Evolutionary conservation across 2,329 filamentous ascomycete genomes (phyloP).

Genomic region (Clarireedia homoeocarpa): DNA sequence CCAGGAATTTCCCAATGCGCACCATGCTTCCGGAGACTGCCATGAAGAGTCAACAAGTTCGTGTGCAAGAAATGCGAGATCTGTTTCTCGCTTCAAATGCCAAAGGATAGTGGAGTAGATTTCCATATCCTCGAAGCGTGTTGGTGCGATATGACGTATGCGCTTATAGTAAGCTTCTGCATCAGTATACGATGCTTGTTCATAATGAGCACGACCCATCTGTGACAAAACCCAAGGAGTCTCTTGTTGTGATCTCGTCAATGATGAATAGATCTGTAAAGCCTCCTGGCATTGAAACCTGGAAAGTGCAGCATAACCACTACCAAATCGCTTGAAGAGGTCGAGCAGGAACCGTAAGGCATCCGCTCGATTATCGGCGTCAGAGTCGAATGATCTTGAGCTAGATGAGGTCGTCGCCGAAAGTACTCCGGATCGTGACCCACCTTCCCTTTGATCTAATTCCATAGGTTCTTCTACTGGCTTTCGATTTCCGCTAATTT

Average conservation of each 20-base stretch:
- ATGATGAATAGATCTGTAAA: constrained; percentile 60
- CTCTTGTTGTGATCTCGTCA: constrained; percentile 71
- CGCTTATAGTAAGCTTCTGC: constrained; percentile 80
- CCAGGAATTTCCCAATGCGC: constrained; percentile 88
- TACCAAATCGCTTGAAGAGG: constrained; percentile 72
- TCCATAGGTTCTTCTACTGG: constrained; percentile 63
- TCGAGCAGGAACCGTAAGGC: constrained; percentile 71
- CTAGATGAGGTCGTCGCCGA: constrained; percentile 22
- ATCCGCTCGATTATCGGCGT: constrained; percentile 62
- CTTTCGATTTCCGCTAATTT: constrained; percentile 87
- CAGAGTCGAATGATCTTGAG: constrained; percentile 33
- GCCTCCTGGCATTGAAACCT: constrained; percentile 75
- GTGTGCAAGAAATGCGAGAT: constrained; percentile 86
- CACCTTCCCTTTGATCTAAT: constrained; percentile 56
- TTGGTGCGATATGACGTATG: constrained; percentile 71
- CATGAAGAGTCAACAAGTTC: constrained; percentile 82
- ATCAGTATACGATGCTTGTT: constrained; percentile 77
- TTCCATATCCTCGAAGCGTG: constrained; percentile 89
- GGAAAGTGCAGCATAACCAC: constrained; percentile 69
- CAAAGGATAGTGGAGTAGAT: constrained; percentile 98
- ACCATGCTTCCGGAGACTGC: constrained; percentile 92
- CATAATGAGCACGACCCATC: constrained; percentile 84
- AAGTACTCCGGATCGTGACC: constrained; percentile 20
- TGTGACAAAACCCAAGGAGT: constrained; percentile 91
- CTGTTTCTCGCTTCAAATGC: constrained; percentile 88